Base-by-base conservation (phyloP, 2,329 filamentous ascomycete species). In the Pseudohalonectria lignicola region DNA sequence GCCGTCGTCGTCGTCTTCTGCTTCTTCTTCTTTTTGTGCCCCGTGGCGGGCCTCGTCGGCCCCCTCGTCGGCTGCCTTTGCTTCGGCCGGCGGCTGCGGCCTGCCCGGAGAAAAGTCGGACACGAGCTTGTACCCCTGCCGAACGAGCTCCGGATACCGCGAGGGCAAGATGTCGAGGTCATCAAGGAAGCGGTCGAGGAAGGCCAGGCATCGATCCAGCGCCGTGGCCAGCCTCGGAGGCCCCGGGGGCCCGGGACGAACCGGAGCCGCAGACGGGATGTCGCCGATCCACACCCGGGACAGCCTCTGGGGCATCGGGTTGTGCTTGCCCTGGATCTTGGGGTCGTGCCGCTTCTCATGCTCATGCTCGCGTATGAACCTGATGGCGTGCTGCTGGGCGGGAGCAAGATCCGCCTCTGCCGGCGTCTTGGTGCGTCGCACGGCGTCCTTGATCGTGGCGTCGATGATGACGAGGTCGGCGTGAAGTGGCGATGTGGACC, bases 401-500 rank as follows among this genome's bases (percentile, higher is more conserved):
- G 57, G 49, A 3, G 60, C 54, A 3, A 77, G 55, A 12, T 64
- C 57, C 1, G 46, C 45, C 37, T 60, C 52, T 2, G 46, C 48
- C 1, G 56, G 31, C 2, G 37, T 4, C 4, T 44, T 31, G 12
- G 43, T 41, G 0, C 40, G 36, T 0, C 45, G 41, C 6, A 54
- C 50, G 19, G 49, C 55, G 1, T 51, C 44, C 2, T 42, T 45
- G 7, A 57, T 54, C 1, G 51, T 45, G 2, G 56, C 40, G 43
- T 77, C 74, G 71, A 71, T 76, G 29, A 78, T 69, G 5, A 77
- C 54, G 11, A 78, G 46, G 45, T 77, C 71, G 3, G 60, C 58
- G 2, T 38, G 36, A 1, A 2, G 44, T 49, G 55, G 64, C 1
- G 50, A 45, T 17, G 39, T 49, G 0, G 67, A 63, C 10, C 73